Conservation (phyloP, 2,329 filamentous ascomycete genomes). For the Coniochaeta sp. region DNA sequence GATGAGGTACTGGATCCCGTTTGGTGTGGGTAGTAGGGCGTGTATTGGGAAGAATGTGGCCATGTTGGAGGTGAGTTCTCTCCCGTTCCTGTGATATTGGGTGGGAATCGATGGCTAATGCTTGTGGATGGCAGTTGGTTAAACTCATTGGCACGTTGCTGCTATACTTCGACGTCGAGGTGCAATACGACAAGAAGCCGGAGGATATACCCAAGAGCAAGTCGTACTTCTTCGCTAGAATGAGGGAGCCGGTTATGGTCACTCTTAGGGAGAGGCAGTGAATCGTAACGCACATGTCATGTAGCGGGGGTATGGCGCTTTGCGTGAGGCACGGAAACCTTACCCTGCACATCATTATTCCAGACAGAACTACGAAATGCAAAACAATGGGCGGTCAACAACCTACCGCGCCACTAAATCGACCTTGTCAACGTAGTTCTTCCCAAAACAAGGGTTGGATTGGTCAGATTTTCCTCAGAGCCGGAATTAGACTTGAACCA, state of each 20-base stretch:
- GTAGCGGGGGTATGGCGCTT: no score
- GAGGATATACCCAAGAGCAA: constrained; percentile 4
- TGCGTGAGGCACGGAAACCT: no score
- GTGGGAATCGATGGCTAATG: neutral
- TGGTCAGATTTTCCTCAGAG: no score
- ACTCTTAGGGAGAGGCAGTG: constrained; percentile 3
- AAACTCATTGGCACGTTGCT: constrained; percentile 6
- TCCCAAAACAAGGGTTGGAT: no score
- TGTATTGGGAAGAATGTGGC: constrained; percentile 9
- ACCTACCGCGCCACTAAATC: no score
- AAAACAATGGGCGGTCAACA: no score
- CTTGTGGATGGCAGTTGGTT: neutral
- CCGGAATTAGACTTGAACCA: no score
- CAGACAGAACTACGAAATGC: no score
- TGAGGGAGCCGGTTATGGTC: constrained; percentile 4
- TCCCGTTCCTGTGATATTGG: neutral
- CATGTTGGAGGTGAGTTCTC: constrained; percentile 4
- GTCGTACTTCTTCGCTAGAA: constrained; percentile 8
- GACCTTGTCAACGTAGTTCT: no score
- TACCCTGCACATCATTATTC: no score
- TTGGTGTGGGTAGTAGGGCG: constrained; percentile 2
- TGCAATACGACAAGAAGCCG: constrained; percentile 1
- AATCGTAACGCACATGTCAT: no score
- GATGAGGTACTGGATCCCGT: constrained; percentile 6
- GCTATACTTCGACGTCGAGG: constrained; percentile 5